Percentiles rank a stretch among this genome's conserved stretches.
phyloP scores from a whole-genome alignment of 805 yeast genomes.

The Starmerella floris region DNA sequence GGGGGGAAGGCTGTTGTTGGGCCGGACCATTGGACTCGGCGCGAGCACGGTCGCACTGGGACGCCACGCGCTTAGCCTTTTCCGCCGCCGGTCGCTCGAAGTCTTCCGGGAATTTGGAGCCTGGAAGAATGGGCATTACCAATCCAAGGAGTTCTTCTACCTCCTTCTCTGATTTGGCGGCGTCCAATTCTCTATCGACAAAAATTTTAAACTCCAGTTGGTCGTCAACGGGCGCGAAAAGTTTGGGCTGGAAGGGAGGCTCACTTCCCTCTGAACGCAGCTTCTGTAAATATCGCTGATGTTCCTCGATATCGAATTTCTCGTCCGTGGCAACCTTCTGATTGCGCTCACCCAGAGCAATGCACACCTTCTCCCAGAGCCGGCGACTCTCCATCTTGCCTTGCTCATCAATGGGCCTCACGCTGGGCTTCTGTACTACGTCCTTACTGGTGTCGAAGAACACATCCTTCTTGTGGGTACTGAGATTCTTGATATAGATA shows the following conservation, averaged over 20 bases:
- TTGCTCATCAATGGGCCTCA: slow-evolving; percentile 69
- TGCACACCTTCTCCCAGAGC: slow-evolving; percentile 71
- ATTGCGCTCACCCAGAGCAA: slow-evolving; percentile 65
- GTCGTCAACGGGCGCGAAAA: slow-evolving; percentile 44
- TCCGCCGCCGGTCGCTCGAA: slow-evolving; percentile 57
- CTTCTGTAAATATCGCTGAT: slow-evolving; percentile 65
- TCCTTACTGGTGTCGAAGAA: slow-evolving; percentile 39
- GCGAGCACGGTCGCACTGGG: too few species aligned
- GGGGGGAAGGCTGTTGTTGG: too few species aligned
- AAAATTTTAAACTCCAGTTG: slow-evolving; percentile 51
- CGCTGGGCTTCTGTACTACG: slow-evolving; percentile 45
- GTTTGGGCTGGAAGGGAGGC: slow-evolving; percentile 51
- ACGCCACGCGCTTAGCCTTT: slow-evolving; percentile 28
- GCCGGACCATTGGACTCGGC: too few species aligned
- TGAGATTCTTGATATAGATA: slow-evolving; percentile 49
- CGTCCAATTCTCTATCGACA: slow-evolving; percentile 37
- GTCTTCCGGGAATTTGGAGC: slow-evolving; percentile 52
- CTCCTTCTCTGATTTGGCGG: slow-evolving; percentile 34
- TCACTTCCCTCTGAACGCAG: slow-evolving; percentile 65
- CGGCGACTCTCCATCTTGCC: slow-evolving; percentile 67
- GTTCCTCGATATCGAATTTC: slow-evolving; percentile 72
- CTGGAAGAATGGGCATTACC: slow-evolving; percentile 71
- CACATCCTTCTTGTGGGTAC: slow-evolving; percentile 34
- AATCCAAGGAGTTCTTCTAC: slow-evolving; percentile 46
- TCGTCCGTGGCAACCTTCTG: slow-evolving; percentile 80